phyloP scores from a whole-genome alignment of 169 alveolate species.

The Plasmodium reichenowi region DNA sequence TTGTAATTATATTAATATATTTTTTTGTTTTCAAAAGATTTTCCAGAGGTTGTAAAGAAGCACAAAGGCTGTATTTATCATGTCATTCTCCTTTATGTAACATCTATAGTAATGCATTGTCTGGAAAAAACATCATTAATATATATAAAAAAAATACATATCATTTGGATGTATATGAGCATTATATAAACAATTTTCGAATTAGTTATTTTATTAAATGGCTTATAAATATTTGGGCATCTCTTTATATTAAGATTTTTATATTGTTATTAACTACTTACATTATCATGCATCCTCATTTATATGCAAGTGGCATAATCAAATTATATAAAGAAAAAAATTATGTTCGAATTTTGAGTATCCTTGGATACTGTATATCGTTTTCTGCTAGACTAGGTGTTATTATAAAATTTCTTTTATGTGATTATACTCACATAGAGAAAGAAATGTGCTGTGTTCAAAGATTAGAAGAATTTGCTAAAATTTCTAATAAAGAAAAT shows the following conservation, averaged over 20 bases:
- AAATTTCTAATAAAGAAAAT: conserved; percentile 11
- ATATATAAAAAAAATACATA: conserved; percentile 50
- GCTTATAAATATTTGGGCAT: conserved; percentile 65
- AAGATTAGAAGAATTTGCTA: conserved; percentile 45
- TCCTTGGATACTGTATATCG: conserved; percentile 40
- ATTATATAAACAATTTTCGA: conserved; percentile 14
- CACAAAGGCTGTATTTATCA: conserved; percentile 78
- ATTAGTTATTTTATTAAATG: conserved; percentile 15
- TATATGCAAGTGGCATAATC: conserved; percentile 8
- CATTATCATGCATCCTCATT: conserved; percentile 40
- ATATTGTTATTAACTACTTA: conserved; percentile 51
- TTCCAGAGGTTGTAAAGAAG: conserved; percentile 80
- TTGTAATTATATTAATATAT: conserved; percentile 36
- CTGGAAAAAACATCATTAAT: conserved; percentile 76
- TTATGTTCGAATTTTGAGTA: conserved; percentile 28
- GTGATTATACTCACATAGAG: conserved; percentile 45
- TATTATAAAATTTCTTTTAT: conserved; percentile 30
- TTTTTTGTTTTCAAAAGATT: conserved; percentile 67
- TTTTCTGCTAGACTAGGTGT: conserved; percentile 54
- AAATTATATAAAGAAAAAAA: conserved; percentile 6
- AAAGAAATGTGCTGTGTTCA: conserved; percentile 80
- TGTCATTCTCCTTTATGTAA: conserved; percentile 79
- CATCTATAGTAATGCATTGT: conserved; percentile 76
- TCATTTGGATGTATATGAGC: conserved; percentile 18
- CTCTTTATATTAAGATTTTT: conserved; percentile 36